These are phyloP conservation scores for Rhododendron simsii DNA, from an alignment of 148 eudicot species.

Conservation along the genomic window DNA sequence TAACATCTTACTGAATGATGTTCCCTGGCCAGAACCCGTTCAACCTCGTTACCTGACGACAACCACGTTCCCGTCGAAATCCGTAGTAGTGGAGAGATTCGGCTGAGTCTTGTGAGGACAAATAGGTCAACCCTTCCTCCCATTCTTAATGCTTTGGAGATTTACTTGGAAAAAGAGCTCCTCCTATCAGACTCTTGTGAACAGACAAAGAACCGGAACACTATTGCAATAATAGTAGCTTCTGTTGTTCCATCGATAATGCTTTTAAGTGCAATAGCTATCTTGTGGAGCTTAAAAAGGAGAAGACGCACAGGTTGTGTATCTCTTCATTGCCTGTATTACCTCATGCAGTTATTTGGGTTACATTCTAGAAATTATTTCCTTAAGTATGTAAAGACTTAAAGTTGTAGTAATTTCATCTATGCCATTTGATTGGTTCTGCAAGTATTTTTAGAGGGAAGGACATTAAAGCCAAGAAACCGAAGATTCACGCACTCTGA, in stretches of 20 bases:
- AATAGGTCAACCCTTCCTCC: slow-evolving; percentile 28
- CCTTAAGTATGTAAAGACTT: no score
- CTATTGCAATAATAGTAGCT: slow-evolving; percentile 18
- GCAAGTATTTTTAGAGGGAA: background rate
- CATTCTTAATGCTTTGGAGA: slow-evolving; percentile 28
- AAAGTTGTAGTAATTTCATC: background rate
- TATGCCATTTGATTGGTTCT: background rate
- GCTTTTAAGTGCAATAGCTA: slow-evolving; percentile 10
- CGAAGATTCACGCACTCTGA: slow-evolving; percentile 19
- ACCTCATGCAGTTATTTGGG: background rate
- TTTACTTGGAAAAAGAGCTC: slow-evolving; percentile 11
- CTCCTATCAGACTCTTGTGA: background rate
- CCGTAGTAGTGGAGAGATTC: background rate
- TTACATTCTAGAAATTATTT: background rate
- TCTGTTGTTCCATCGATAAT: slow-evolving; percentile 10
- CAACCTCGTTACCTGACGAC: slow-evolving; percentile 14
- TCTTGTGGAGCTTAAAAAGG: slow-evolving; percentile 14
- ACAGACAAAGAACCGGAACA: background rate
- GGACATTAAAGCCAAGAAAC: slow-evolving; percentile 4
- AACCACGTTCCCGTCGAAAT: background rate
- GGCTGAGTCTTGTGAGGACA: background rate
- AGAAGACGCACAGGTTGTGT: slow-evolving; percentile 5
- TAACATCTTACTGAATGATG: slow-evolving; percentile 23
- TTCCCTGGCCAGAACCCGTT: background rate
- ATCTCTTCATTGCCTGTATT: background rate